A percentile compares a stretch with the other conserved stretches of the same genome.
Conservation (phyloP, 2,329 filamentous ascomycete species). For the Colletotrichum somersetense region DNA sequence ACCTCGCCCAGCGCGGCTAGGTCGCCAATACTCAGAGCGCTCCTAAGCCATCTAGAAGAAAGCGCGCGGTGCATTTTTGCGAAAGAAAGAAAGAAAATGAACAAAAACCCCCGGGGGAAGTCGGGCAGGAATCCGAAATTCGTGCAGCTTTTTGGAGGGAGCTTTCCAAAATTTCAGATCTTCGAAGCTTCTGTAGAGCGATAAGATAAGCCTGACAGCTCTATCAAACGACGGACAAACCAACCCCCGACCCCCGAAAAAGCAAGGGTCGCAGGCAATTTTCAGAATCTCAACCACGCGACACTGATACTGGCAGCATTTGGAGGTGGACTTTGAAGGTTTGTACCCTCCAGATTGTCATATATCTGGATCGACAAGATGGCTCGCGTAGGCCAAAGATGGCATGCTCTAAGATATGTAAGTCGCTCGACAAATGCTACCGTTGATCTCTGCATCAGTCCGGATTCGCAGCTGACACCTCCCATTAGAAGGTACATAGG, state of each 20-base stretch:
- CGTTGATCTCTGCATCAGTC: neutral
- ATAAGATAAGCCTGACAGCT: conserved; percentile 19
- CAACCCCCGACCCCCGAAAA: conserved; percentile 34
- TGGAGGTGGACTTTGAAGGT: conserved; percentile 3
- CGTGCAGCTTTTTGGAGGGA: neutral
- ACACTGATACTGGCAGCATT: conserved; percentile 10
- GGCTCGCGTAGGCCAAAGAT: conserved; percentile 64
- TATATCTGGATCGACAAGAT: conserved; percentile 52
- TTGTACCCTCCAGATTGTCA: conserved; percentile 17
- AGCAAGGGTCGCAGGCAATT: conserved; percentile 40
- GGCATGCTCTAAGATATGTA: conserved; percentile 81
- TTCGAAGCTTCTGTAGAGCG: conserved; percentile 11
- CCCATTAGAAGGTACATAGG: conserved; percentile 41
- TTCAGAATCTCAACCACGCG: conserved; percentile 40
- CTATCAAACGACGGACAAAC: conserved; percentile 34
- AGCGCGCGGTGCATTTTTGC: conserved; percentile 59
- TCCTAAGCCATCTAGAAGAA: conserved; percentile 57
- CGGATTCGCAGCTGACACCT: conserved; percentile 27
- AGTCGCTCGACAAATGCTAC: conserved; percentile 49
- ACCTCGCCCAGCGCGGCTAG: conserved; percentile 53
- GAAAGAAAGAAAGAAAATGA: too few relatives aligned
- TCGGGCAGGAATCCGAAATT: neutral
- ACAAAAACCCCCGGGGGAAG: neutral
- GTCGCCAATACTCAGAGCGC: conserved; percentile 58
- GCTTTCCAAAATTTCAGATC: conserved; percentile 30